Evolutionary conservation across 352 stramenopile species (phyloP), one percentile per base, ranked within the genome.

Genomic region (Poterioochromonas sp.): DNA sequence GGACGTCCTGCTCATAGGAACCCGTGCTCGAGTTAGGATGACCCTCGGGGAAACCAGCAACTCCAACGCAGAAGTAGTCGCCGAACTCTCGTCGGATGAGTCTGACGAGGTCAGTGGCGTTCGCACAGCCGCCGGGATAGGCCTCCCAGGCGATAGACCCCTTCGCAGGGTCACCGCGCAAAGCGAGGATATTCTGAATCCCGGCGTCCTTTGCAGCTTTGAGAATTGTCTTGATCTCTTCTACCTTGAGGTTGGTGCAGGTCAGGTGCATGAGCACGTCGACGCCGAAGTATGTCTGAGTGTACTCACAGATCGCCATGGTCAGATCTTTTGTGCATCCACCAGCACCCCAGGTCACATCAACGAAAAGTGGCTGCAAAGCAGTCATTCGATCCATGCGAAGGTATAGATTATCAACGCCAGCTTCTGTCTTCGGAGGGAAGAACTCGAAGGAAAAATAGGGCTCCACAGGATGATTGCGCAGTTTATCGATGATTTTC

Each of bases 361-460:
- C 90, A 44, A 93, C 92, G 77, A 95, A 96, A 32, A 96, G 87
- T 76, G 91, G 91, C 79, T 95, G 88, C 74, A 96, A 84, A 73
- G 86, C 83, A 35, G 90, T 91, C 90, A 97, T 95, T 79, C 90
- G 87, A 84, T 95, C 91, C 84, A 96, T 95, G 76, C 91, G 87
- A 79, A 88, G 86, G 82, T 83, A 85, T 58, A 96, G 82, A 79
- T 95, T 95, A 74, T 94, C 88, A 47, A 95, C 90, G 47, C 90
- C 91, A 8, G 90, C 90, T 41, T 90, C 84, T 29, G 89, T 96
- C 82, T 94, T 95, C 58, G 91, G 91, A 60, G 91, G 91, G 84
- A 96, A 96, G 81, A 93, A 96, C 84, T 96, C 91, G 82, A 96
- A 96, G 76, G 91, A 96, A 85, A 94, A 95, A 82, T 95, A 96